A percentile compares a stretch with the other conserved stretches of the same genome.
These are phyloP conservation scores for Bjerkandera adusta DNA, from an alignment of 1,284 basidiomycete species.

Conservation along the genomic window DNA sequence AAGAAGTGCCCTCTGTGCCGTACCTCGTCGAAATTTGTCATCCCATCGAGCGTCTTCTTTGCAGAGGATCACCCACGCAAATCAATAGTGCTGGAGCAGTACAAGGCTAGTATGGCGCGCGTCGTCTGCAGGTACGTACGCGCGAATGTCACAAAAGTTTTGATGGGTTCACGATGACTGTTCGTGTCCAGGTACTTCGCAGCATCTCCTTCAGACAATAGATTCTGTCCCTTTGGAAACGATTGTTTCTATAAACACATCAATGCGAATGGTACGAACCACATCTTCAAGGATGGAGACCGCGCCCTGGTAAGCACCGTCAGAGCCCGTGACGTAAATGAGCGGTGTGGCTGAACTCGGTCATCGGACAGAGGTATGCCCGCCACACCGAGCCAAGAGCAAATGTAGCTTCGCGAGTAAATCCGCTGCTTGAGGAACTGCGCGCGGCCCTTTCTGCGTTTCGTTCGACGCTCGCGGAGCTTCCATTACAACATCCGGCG, in stretches of 20 bases:
- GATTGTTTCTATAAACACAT: constrained; percentile 76
- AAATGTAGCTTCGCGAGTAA: neutral
- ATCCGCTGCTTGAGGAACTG: neutral
- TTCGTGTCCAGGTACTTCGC: constrained; percentile 55
- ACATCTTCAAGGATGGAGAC: constrained; percentile 52
- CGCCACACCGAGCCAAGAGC: neutral
- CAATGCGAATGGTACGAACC: constrained; percentile 60
- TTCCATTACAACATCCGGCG: neutral
- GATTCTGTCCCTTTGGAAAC: constrained; percentile 69
- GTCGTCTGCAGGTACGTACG: constrained; percentile 59
- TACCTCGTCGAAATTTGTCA: constrained; percentile 57
- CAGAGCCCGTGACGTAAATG: neutral
- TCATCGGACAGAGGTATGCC: constrained; percentile 17
- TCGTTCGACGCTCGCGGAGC: neutral
- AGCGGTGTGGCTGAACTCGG: neutral
- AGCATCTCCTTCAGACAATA: constrained; percentile 40
- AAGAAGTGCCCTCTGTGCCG: constrained; percentile 79
- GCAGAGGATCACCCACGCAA: constrained; percentile 52
- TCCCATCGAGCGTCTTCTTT: constrained; percentile 66
- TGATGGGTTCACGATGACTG: neutral
- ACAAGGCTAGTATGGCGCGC: constrained; percentile 68
- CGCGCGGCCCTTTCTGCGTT: neutral
- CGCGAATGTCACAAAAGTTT: no score
- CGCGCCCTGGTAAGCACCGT: constrained; percentile 43
- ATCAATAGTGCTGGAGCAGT: constrained; percentile 45